phyloP scores from a whole-genome alignment of 352 stramenopile genomes.

The Pythium aphanidermatum region DNA sequence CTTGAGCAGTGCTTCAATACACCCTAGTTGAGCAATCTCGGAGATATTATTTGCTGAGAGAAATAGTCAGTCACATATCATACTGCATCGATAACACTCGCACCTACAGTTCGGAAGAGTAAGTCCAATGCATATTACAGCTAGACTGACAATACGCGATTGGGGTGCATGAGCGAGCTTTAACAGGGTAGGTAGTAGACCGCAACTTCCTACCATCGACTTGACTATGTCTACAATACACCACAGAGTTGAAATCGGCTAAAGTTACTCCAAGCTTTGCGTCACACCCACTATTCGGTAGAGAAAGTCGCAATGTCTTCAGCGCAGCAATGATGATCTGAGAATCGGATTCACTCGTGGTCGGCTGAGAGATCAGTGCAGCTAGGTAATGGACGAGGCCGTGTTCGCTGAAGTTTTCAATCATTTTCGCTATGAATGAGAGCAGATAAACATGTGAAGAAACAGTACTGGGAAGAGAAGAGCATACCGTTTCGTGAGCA shows the following conservation, averaged over 20 bases:
- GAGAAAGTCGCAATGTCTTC: slow-evolving; percentile 42
- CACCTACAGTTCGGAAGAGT: slow-evolving; percentile 46
- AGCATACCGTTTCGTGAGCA: slow-evolving; percentile 45
- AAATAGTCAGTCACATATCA: neutral
- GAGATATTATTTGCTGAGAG: slow-evolving; percentile 41
- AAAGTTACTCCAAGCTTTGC: too few relatives aligned
- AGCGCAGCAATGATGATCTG: slow-evolving; percentile 36
- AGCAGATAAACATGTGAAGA: slow-evolving; percentile 17
- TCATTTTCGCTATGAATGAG: too few relatives aligned
- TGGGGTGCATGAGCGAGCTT: slow-evolving; percentile 32
- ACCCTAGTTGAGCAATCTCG: slow-evolving; percentile 42
- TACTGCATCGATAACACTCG: neutral
- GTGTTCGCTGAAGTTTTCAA: slow-evolving; percentile 32
- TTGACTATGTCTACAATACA: slow-evolving; percentile 27
- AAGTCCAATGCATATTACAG: slow-evolving; percentile 47
- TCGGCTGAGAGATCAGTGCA: slow-evolving; percentile 21
- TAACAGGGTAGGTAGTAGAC: slow-evolving; percentile 37
- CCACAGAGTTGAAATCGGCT: too few relatives aligned
- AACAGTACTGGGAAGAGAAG: too few relatives aligned
- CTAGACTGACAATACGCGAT: slow-evolving; percentile 34
- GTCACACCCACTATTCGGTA: slow-evolving; percentile 34
- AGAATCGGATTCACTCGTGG: slow-evolving; percentile 12
- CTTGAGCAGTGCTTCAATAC: slow-evolving; percentile 49
- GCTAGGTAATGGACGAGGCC: slow-evolving; percentile 37
- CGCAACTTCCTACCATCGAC: slow-evolving; percentile 21